A percentile compares a stretch with the other conserved stretches of the same genome.
Evolutionary conservation across 1,284 basidiomycete genomes (phyloP).

Genomic region (Cerrena zonata): DNA sequence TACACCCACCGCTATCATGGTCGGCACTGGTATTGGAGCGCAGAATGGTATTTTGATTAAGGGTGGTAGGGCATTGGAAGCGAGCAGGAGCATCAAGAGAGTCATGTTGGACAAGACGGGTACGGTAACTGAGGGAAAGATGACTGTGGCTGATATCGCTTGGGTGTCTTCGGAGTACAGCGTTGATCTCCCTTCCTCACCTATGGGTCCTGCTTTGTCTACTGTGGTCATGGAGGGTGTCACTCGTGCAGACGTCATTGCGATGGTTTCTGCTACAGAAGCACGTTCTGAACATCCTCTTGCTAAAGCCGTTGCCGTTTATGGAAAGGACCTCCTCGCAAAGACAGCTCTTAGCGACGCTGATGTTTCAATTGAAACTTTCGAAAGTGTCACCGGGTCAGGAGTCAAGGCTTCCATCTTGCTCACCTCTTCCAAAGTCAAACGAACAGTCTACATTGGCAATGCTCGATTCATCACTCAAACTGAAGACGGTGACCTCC

Average conservation of each 20-base stretch:
- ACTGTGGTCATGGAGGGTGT: slow-evolving; percentile 52
- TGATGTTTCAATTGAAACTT: slow-evolving; percentile 50
- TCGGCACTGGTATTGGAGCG: slow-evolving; percentile 95
- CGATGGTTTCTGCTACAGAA: slow-evolving; percentile 83
- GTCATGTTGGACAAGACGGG: slow-evolving; percentile 97
- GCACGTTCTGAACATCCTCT: slow-evolving; percentile 93
- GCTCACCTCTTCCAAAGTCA: slow-evolving; percentile 31
- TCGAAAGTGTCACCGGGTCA: slow-evolving; percentile 85
- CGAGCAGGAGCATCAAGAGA: slow-evolving; percentile 74
- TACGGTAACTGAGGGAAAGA: slow-evolving; percentile 86
- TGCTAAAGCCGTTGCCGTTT: slow-evolving; percentile 82
- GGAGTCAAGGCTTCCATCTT: slow-evolving; percentile 74
- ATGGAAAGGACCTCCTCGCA: slow-evolving; percentile 67
- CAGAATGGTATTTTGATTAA: slow-evolving; percentile 98
- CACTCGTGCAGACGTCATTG: slow-evolving; percentile 63
- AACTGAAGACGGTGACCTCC: slow-evolving; percentile 45
- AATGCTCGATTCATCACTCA: slow-evolving; percentile 65
- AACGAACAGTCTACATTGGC: slow-evolving; percentile 64
- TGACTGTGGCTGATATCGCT: slow-evolving; percentile 64
- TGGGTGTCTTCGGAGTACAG: slow-evolving; percentile 61
- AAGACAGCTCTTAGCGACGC: slow-evolving; percentile 32
- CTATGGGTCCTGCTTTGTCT: slow-evolving; percentile 37
- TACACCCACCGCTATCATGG: slow-evolving; percentile 99
- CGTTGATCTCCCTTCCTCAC: slow-evolving; percentile 10
- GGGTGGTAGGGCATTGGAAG: slow-evolving; percentile 90